Evolutionary conservation across 2,329 filamentous ascomycete species (phyloP).

Genomic region (Fusarium ambrosium): DNA sequence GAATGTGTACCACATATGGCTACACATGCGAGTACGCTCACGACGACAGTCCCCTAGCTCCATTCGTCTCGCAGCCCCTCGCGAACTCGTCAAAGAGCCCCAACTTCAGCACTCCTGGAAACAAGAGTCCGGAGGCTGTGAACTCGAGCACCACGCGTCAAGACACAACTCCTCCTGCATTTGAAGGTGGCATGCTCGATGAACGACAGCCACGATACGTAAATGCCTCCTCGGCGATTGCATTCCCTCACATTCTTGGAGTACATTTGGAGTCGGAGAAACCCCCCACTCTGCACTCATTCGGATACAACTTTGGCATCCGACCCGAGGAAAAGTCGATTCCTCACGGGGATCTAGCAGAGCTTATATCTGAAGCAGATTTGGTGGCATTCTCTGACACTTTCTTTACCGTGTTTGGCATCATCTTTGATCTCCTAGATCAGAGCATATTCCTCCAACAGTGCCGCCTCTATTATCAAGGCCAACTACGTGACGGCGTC

Average conservation of each 20-base stretch:
- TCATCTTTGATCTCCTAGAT: slow-evolving; percentile 34
- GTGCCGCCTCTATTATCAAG: slow-evolving; percentile 37
- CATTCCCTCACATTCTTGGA: slow-evolving; percentile 40
- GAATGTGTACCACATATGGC: slow-evolving; percentile 40
- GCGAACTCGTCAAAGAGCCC: not conserved
- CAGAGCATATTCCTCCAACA: slow-evolving; percentile 22
- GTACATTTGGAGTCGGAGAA: slow-evolving; percentile 33
- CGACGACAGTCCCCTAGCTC: slow-evolving; percentile 13
- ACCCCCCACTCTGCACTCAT: slow-evolving; percentile 33
- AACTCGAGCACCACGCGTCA: not conserved
- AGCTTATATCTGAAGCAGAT: slow-evolving; percentile 36
- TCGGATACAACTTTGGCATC: slow-evolving; percentile 43
- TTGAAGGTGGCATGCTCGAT: slow-evolving; percentile 36
- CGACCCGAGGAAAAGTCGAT: slow-evolving; percentile 36
- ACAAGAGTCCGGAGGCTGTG: slow-evolving; percentile 2
- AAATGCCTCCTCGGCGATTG: slow-evolving; percentile 38
- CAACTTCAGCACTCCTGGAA: not conserved
- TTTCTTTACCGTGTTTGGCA: slow-evolving; percentile 35
- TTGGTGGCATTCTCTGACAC: slow-evolving; percentile 30
- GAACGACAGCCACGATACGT: slow-evolving; percentile 34
- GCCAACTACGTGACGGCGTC: slow-evolving; percentile 17
- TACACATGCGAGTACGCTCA: slow-evolving; percentile 39
- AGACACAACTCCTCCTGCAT: not conserved
- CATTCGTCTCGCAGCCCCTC: slow-evolving; percentile 6
- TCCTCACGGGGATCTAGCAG: slow-evolving; percentile 24